Evolutionary conservation across 805 yeast genomes (phyloP), one percentile per base, ranked within the genome.

Genomic region (Priceomyces melissophilus): DNA sequence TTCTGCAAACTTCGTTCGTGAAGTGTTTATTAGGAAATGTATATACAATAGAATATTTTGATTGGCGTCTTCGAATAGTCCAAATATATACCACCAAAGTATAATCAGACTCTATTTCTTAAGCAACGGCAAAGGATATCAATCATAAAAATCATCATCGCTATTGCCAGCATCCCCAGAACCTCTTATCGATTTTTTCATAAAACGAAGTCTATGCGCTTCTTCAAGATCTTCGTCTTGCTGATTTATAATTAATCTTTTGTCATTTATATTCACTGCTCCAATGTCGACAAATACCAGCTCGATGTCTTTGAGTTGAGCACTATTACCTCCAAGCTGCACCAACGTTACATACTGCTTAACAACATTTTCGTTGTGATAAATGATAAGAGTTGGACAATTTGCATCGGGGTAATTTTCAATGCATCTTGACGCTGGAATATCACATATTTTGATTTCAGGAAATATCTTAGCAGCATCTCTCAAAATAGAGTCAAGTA

Each of bases 361-460:
- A 16, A 82, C 67, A 7, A 95, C 90, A 47, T 87, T 81, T 23
- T 83, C 84, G 41, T 87, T 78, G 54, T 78, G 77, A 61, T 93
- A 93, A 1, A 93, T 77, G 38, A 93, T 72, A 6, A 93, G 67
- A 0, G 99, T 93, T 2, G 99, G 99, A 53, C 96, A 85, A 67
- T 87, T 90, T 26, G 75, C 60, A 17, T 87, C 91, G 2, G 99
- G 97, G 60, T 90, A 93, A 56, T 83, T 82, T 55, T 91, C 98
- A 48, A 90, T 84, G 39, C 97, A 96, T 61, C 96, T 80, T 43
- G 79, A 74, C 16, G 87, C 96, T n/a, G 86, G 83, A 37, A 93
- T 93, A 52, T 93, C 96, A 32, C 88, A 91, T 57, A 93, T 86
- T 62, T 93, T 93, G 51, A 91, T 64, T 55, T 93, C 96, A 15